Base-by-base conservation (phyloP, 1,284 basidiomycete species). In the Coniophora puteana region DNA sequence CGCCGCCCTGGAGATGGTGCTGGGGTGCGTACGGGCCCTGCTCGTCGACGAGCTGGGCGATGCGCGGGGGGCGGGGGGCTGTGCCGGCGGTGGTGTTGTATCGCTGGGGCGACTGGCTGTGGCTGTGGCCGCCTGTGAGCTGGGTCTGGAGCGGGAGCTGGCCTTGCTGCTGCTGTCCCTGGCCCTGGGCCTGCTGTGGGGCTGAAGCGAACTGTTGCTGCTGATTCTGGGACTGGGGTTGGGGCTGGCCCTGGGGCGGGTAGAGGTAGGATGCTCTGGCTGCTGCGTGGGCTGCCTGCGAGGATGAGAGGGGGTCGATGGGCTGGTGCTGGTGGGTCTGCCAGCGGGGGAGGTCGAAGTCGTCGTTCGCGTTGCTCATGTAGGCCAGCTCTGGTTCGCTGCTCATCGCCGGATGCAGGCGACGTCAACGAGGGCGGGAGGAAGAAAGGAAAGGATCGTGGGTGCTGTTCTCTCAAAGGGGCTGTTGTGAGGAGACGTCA, bases 281-380 rank as follows among this genome's bases (percentile, higher is more conserved):
- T 4, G 78, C 68, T 3, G 77, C 58, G 54, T 83, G 80, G 13
- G 76, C 72, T 22, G 77, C 69, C 62, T 79, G 76, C 27, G 80
- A 76, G 29, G 80, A 79, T 6, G 81, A 74, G 53, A 82, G 71
- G 41, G 73, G 66, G 65, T 83, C 79, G 65, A 77, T 69, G 52
- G 62, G 57, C 26, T 64, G 57, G 52, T 63, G 57, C 26, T 64
- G 57, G 54, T 83, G 81, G 13, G 80, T 79, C 59, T 83, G 78
- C 84, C 83, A 88, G 66, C 85, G 84, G 52, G 86, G 85, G 51
- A 89, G 81, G 73, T 87, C 83, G 64, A 76, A 79, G 57, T 74
- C 75, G 62, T 78, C 75, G 69, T 74, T 72, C 49, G 66, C 57
- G 57, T 65, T 66, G 52, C 61, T 61, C 72, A 74, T 74, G 67